These are phyloP conservation scores for Stereum hirsutum DNA, from an alignment of 1,284 basidiomycete species.

Conservation along the genomic window DNA sequence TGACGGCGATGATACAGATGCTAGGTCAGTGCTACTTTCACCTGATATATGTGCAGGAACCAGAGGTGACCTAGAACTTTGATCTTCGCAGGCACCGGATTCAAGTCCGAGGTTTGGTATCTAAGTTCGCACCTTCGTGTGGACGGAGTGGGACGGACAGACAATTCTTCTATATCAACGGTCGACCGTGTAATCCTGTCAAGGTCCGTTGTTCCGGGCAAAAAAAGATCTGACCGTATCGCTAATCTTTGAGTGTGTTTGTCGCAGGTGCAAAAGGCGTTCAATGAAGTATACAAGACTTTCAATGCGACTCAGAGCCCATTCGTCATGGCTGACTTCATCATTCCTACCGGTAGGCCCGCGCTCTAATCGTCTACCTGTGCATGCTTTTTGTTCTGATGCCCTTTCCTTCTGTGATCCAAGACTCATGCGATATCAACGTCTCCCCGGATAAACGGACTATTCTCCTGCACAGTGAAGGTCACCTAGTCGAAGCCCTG, in stretches of 20 bases:
- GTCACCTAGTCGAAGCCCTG: constrained; percentile 69
- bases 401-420: not conserved
- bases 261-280: constrained; percentile 66
- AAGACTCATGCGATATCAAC: constrained; percentile 89
- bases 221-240: not conserved
- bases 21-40: too few species aligned
- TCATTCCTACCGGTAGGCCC: constrained; percentile 68
- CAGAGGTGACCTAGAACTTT: too few species aligned
- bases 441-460: constrained; percentile 96
- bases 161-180: constrained; percentile 94
- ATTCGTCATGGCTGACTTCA: constrained; percentile 79
- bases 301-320: constrained; percentile 81
- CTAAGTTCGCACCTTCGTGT: constrained; percentile 62
- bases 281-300: constrained; percentile 85
- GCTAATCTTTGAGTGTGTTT: not conserved
- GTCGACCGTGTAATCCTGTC: constrained; percentile 75
- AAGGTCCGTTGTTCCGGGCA: constrained; percentile 41
- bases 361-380: constrained; percentile 15
- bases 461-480: constrained; percentile 87
- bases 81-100: too few species aligned
- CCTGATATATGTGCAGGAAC: too few species aligned
- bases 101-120: constrained; percentile 70
- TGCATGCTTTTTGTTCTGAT: not conserved
- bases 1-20: too few species aligned
- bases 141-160: constrained; percentile 78